Conservation (phyloP, 345 rosid species). For the Bruguiera sexangula region DNA sequence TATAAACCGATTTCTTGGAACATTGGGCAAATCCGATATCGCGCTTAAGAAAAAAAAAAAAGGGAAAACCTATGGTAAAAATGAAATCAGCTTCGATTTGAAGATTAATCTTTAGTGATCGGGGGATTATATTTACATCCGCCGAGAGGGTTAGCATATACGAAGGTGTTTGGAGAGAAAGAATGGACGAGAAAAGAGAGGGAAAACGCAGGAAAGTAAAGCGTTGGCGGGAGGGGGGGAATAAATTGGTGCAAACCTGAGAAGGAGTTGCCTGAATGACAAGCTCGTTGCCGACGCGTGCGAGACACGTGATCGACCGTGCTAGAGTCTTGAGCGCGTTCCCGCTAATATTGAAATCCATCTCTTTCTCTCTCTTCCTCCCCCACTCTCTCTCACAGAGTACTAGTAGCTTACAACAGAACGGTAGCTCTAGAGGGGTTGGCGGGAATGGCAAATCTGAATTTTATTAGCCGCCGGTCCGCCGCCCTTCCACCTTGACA, state of each 20-base stretch:
- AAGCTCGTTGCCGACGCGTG: slow-evolving; percentile 86
- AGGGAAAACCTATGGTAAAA: too few relatives aligned
- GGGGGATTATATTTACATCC: neutral
- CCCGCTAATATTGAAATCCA: slow-evolving; percentile 77
- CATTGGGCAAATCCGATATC: too few relatives aligned
- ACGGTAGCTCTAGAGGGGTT: neutral
- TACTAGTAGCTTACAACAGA: neutral
- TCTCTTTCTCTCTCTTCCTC: slow-evolving; percentile 14
- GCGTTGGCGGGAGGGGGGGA: too few relatives aligned
- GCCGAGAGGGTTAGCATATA: neutral
- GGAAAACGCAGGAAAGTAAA: neutral
- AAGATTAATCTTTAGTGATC: neutral
- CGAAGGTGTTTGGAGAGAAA: neutral
- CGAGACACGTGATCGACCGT: slow-evolving; percentile 69
- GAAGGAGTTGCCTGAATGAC: slow-evolving; percentile 66
- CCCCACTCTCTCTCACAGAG: neutral
- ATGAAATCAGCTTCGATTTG: too few relatives aligned
- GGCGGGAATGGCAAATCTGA: slow-evolving; percentile 6
- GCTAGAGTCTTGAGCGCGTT: slow-evolving; percentile 75
- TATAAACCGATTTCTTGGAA: too few relatives aligned
- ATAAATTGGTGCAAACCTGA: slow-evolving; percentile 37
- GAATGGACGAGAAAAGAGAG: neutral
- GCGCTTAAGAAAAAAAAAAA: too few relatives aligned
- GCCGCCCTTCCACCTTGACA: neutral
- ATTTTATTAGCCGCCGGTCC: neutral